phyloP scores from a whole-genome alignment of 2,329 filamentous ascomycete species.

The Trichocomaceae sp. region DNA sequence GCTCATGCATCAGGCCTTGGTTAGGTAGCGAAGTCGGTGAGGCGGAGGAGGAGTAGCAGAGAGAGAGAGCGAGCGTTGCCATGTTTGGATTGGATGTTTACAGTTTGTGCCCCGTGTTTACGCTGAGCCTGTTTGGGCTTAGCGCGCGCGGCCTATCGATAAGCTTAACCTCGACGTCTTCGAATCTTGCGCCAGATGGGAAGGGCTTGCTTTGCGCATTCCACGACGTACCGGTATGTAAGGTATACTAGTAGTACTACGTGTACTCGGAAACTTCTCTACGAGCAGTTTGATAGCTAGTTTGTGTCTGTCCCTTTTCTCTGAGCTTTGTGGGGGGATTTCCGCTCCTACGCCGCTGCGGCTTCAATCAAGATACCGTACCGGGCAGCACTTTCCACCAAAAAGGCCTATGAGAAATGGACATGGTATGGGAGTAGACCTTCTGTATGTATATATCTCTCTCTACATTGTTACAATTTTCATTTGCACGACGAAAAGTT shows the following conservation, averaged over 20 bases:
- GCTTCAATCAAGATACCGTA: neutral
- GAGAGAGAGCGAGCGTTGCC: conserved; percentile 3
- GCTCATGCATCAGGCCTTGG: neutral
- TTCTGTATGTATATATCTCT: neutral
- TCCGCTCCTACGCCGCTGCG: neutral
- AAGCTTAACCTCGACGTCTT: conserved; percentile 2
- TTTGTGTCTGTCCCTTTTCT: neutral
- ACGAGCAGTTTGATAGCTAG: neutral
- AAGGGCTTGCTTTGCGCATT: too few species aligned
- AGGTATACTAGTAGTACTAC: too few species aligned
- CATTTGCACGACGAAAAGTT: neutral
- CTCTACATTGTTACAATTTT: neutral
- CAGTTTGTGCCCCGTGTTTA: conserved; percentile 13
- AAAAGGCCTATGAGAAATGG: neutral
- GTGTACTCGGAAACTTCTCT: neutral
- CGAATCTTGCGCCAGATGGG: too few species aligned
- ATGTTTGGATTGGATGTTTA: conserved; percentile 6
- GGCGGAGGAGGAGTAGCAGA: conserved; percentile 1
- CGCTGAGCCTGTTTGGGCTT: conserved; percentile 11
- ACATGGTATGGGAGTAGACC: neutral
- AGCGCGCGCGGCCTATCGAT: conserved; percentile 5
- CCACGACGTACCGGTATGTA: too few species aligned
- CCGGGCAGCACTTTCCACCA: neutral
- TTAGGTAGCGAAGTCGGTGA: conserved; percentile 9
- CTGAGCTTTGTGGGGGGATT: neutral